Evolutionary conservation across 495 filamentous ascomycete species (phyloP).

Genomic region (Xylaria sp.): DNA sequence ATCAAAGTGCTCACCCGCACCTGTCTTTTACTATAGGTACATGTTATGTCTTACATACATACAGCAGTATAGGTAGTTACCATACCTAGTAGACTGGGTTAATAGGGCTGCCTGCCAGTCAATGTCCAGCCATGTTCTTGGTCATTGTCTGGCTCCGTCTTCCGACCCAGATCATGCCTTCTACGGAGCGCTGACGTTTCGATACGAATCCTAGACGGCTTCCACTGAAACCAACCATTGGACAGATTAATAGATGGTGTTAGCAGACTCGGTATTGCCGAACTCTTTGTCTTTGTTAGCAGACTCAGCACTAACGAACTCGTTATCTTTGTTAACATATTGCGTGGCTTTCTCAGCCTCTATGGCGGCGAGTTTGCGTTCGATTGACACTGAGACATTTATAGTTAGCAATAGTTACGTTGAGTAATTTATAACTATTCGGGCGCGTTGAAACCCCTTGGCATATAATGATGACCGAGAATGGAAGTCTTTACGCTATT

Average conservation of each 20-base stretch:
- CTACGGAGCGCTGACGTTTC: neutral
- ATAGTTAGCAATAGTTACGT: neutral
- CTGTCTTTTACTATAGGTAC: constrained; percentile 14
- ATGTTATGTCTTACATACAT: constrained; percentile 23
- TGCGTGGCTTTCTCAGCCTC: neutral
- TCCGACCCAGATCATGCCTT: neutral
- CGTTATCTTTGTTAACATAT: neutral
- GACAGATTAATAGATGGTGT: neutral
- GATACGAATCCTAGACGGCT: neutral
- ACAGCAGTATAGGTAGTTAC: constrained; percentile 25
- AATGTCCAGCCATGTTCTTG: neutral
- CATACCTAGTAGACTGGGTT: neutral
- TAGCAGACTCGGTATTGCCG: neutral
- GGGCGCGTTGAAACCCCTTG: neutral
- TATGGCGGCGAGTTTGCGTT: neutral
- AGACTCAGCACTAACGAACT: neutral
- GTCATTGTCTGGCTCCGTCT: neutral
- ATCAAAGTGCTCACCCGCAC: neutral
- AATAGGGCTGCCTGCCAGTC: neutral
- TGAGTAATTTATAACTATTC: neutral
- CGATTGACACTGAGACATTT: constrained; percentile 1
- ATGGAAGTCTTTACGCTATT: neutral
- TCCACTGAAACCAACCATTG: neutral
- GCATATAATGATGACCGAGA: neutral
- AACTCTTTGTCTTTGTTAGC: neutral